Evolutionary conservation across 2,329 filamentous ascomycete species (phyloP).

Genomic region (Beauveria varroae): DNA sequence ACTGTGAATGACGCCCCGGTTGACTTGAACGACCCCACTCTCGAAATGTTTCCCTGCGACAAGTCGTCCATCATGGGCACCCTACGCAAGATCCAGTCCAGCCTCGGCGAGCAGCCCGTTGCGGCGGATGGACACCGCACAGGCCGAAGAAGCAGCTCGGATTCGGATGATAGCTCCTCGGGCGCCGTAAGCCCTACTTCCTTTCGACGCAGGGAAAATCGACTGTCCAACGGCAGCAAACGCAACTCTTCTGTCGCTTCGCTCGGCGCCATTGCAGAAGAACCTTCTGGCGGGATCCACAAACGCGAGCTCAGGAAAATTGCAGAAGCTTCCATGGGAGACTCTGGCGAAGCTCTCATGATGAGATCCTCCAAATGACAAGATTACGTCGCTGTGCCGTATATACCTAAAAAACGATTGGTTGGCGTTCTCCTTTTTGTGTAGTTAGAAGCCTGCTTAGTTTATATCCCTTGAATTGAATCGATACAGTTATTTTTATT

Average conservation of each 20-base stretch:
- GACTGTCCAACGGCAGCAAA: slow-evolving; percentile 26
- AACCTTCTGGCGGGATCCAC: slow-evolving; percentile 17
- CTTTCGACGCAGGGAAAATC: slow-evolving; percentile 25
- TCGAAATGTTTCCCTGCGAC: slow-evolving; percentile 41
- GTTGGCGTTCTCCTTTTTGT: not conserved
- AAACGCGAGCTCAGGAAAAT: not conserved
- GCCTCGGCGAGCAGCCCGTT: slow-evolving; percentile 32
- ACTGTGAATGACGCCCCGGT: slow-evolving; percentile 1
- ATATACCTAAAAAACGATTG: not conserved
- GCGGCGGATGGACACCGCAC: slow-evolving; percentile 20
- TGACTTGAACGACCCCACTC: slow-evolving; percentile 39
- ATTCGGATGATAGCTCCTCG: slow-evolving; percentile 32
- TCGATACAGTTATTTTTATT: not conserved
- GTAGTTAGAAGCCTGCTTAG: slow-evolving; percentile 2
- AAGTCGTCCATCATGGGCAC: slow-evolving; percentile 36
- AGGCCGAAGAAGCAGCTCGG: slow-evolving; percentile 25
- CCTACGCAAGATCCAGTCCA: slow-evolving; percentile 38
- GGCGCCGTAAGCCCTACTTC: slow-evolving; percentile 26
- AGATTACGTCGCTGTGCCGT: not conserved
- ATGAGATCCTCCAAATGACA: slow-evolving; percentile 1
- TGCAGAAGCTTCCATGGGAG: not conserved
- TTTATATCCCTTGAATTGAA: slow-evolving; percentile 8
- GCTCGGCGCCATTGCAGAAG: slow-evolving; percentile 40
- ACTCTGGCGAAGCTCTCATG: slow-evolving; percentile 8
- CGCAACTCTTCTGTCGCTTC: slow-evolving; percentile 32